phyloP scores from a whole-genome alignment of 495 filamentous ascomycete genomes.

The Penicillium riverlandense region DNA sequence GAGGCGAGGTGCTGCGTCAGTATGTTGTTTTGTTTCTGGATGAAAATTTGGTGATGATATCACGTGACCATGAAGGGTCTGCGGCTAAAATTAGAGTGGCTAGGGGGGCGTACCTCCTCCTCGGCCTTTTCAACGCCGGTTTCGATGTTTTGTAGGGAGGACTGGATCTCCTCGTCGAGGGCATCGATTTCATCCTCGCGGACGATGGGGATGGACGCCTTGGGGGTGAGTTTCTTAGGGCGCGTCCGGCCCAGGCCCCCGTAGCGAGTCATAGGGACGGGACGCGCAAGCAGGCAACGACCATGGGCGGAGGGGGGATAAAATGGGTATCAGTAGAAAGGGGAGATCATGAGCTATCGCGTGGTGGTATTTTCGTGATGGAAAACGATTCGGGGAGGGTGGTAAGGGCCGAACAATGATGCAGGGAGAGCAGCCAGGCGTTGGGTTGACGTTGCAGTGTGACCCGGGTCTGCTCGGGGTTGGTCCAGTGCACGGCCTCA shows the following conservation, averaged over 20 bases:
- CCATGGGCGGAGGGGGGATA: constrained; percentile 32
- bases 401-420: background rate
- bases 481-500: constrained; percentile 42
- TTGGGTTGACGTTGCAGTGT: constrained; percentile 62
- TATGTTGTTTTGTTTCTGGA: constrained; percentile 1
- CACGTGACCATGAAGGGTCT: constrained; percentile 49
- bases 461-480: constrained; percentile 37
- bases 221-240: constrained; percentile 85
- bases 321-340: constrained; percentile 41
- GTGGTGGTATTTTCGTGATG: constrained; percentile 51
- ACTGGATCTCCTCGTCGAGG: constrained; percentile 59
- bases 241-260: constrained; percentile 52
- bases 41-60: constrained; percentile 31
- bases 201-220: constrained; percentile 77
- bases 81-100: constrained; percentile 30
- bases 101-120: constrained; percentile 76
- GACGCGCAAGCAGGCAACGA: constrained; percentile 39
- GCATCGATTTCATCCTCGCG: constrained; percentile 83
- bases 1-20: constrained; percentile 12
- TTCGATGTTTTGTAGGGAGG: constrained; percentile 71
- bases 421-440: constrained; percentile 41
- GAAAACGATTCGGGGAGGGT: constrained; percentile 34
- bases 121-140: constrained; percentile 95
- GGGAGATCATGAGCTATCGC: constrained; percentile 46
- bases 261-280: constrained; percentile 64